Percentiles rank a stretch among this genome's conserved stretches.
These are phyloP conservation scores for Alternaria ethzedia DNA, from an alignment of 2,329 filamentous ascomycete genomes.

Conservation along the genomic window DNA sequence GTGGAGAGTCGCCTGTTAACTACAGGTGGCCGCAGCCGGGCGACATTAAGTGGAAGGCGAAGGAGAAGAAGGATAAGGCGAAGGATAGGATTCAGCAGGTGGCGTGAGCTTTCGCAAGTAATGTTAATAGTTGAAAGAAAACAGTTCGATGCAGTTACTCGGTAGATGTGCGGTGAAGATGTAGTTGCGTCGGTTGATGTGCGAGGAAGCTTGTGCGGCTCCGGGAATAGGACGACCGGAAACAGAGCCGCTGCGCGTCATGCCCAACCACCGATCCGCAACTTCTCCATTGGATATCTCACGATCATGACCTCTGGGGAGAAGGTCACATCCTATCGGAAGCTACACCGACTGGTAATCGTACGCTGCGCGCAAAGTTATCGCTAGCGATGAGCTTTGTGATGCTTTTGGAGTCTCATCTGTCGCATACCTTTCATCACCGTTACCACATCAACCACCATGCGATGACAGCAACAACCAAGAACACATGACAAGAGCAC, in stretches of 20 bases:
- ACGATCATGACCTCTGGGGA: neutral
- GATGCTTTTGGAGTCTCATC: neutral
- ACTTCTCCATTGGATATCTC: neutral
- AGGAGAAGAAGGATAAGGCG: conserved; percentile 20
- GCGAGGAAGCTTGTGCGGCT: neutral
- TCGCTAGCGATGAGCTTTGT: neutral
- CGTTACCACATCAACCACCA: neutral
- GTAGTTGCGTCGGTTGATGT: neutral
- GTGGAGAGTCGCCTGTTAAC: conserved; percentile 39
- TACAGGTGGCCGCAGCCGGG: conserved; percentile 36
- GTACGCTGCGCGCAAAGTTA: neutral
- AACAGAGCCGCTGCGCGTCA: neutral
- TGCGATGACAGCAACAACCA: neutral
- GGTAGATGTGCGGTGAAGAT: neutral
- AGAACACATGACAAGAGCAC: neutral
- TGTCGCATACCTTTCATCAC: neutral
- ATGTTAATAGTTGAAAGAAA: neutral
- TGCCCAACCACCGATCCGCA: neutral
- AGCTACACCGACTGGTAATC: neutral
- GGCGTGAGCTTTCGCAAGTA: neutral
- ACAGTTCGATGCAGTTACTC: neutral
- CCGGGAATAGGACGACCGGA: conserved; percentile 4
- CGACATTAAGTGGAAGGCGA: conserved; percentile 28
- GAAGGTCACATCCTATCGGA: neutral
- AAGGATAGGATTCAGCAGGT: conserved; percentile 24